Evolutionary conservation across 768 basidiomycete genomes (phyloP), one percentile per base, ranked within the genome.

Genomic region (Trichaptum fuscoviolaceum): DNA sequence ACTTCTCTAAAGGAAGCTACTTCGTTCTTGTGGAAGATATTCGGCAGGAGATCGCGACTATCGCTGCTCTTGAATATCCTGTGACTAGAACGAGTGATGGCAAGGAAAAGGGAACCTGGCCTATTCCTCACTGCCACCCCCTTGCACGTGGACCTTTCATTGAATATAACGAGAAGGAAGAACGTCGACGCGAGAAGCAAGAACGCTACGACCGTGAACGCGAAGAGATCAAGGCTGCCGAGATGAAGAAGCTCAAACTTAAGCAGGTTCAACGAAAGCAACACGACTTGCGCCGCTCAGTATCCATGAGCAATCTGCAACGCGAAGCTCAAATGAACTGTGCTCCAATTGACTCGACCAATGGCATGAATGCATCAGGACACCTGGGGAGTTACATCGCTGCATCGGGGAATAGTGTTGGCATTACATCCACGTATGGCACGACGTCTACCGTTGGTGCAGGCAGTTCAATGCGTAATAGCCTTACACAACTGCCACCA

Each of bases 21-120:
- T 98, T 94, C 74, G 83, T 98, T 59, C 83, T 99, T 58, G 85
- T 98, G n/a, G 96, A 99, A 75, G 96, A 99, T 72, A 84, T 94
- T 66, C 85, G 84, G 4, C 87, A 89, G 64, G 89, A 94, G 70
- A 81, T 95, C 57, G 89, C 94, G 17, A 93, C 97, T 1, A 85
- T 99, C 69, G 87, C 91, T 64, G 84, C 86, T 20, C 87, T 92
- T 66, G 95, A 99, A 75, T 98, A 96, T 76, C 78, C 84, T 34
- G 73, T 84, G 24, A 72, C 78, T 27, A 86, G 83, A 70, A 79
- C 78, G 66, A 84, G 78, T 65, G 87, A 84, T 71, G 84, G 76
- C 42, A 78, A 81, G 63, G 81, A 82, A 63, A 84, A 79, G 65
- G 83, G 84, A 2, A 82, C 87, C 1, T 99, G 94, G 92, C 97